Evolutionary conservation across 2,329 filamentous ascomycete genomes (phyloP), one percentile per base, ranked within the genome.

Genomic region (Fusarium sp.): DNA sequence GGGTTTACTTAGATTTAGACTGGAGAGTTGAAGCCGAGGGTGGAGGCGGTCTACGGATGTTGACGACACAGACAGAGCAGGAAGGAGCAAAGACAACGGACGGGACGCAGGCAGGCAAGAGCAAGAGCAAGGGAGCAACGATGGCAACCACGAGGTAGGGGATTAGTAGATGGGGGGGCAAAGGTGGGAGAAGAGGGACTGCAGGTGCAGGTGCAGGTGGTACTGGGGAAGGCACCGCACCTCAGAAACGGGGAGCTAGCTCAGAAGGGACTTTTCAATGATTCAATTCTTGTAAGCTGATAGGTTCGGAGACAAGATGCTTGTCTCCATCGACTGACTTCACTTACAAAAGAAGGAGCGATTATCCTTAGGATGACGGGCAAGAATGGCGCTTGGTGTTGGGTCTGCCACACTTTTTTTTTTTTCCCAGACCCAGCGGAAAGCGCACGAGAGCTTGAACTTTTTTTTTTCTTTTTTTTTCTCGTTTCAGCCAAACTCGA

Each of bases 361-460:
- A 69, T 58, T 41, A 54, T 69, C 63, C 65, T 48, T 25, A 58
- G 57, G 45, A 65, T 69, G 59, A 64, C 66, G 60, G 56, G 45
- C 51, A 42, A 55, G 56, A 66, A 51, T 54, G 38, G 56, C 54
- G 61, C 62, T 72, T 68, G 56, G 42, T 48, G 39, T 33, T 57
- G 18, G 27, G 61, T 48, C 66, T 70, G 54, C 55, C 60, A 70
- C 60, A 72, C 61, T 41, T 37, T 56, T 37, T 51, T 42, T 23
- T 31, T 72, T 58, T 37, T 51, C 49, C 56, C 57, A 55, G 46
- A 49, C 29, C 29, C 29, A 51, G 23, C 44, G 72, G 72, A 76
- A 77, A 78, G 72, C 76, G 78, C 79, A 80, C 79, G 73, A 80
- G 79, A 81, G 79, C 79, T 81, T 62, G 78, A 76, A 80, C 76